A percentile compares a stretch with the other conserved stretches of the same genome.
These are phyloP conservation scores for Leishmania lainsoni DNA, from an alignment of 208 protist species.

Conservation along the genomic window DNA sequence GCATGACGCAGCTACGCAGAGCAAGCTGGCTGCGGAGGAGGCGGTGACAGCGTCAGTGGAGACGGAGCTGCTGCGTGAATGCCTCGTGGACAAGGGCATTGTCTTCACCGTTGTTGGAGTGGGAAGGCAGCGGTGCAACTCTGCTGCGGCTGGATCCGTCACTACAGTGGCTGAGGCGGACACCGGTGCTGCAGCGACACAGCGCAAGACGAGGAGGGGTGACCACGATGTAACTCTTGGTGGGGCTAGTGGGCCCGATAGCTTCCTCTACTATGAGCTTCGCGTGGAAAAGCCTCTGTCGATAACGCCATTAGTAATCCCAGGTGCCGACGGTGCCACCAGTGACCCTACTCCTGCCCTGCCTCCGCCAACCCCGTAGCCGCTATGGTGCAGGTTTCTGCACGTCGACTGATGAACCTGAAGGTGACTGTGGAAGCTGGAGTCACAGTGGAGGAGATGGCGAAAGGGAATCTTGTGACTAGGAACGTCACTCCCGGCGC, in stretches of 20 bases:
- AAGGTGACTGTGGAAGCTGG: conserved; percentile 2
- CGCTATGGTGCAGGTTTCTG: conserved; percentile 19
- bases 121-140: background rate
- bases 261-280: conserved; percentile 27
- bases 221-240: background rate
- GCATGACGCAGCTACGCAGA: background rate
- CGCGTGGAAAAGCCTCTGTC: conserved; percentile 15
- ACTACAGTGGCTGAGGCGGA: background rate
- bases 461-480: background rate
- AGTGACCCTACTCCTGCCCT: background rate
- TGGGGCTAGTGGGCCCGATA: background rate
- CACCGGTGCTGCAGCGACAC: background rate
- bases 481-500: conserved; percentile 8
- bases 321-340: background rate
- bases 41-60: background rate
- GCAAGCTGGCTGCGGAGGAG: background rate
- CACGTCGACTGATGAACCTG: conserved; percentile 21
- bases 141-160: background rate
- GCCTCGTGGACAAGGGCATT: conserved; percentile 7
- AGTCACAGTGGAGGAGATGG: conserved; percentile 1
- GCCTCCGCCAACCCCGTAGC: background rate
- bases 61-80: conserved; percentile 28
- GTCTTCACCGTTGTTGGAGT: conserved; percentile 26
- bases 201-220: conserved; percentile 6
- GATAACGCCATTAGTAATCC: background rate